These are phyloP conservation scores for Wolfiporia cocos DNA, from an alignment of 1,284 basidiomycete genomes.

Conservation along the genomic window DNA sequence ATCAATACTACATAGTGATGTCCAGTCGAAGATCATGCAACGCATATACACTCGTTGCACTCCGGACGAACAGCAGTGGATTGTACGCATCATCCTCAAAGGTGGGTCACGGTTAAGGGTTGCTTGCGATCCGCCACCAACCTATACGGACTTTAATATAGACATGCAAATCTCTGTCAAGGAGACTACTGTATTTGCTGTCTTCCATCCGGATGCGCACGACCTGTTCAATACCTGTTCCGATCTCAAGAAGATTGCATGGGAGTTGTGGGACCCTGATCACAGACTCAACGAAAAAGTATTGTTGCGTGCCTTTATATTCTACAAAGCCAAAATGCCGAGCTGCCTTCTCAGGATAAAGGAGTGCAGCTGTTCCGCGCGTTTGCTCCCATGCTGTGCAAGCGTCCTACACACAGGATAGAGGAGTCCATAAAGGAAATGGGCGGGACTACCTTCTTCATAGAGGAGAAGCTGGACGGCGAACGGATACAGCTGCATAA, in stretches of 20 bases:
- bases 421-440: conserved; percentile 83
- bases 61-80: conserved; percentile 85
- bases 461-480: conserved; percentile 95
- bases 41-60: conserved; percentile 75
- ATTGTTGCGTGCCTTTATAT: not conserved
- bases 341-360: conserved; percentile 58
- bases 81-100: conserved; percentile 89
- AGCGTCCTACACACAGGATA: conserved; percentile 73
- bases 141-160: conserved; percentile 19
- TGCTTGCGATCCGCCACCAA: not conserved
- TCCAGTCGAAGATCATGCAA: conserved; percentile 70
- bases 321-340: no score
- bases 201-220: conserved; percentile 88
- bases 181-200: conserved; percentile 82
- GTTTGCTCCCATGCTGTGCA: conserved; percentile 92
- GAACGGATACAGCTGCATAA: conserved; percentile 94
- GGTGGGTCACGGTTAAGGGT: conserved; percentile 40
- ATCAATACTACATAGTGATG: conserved; percentile 54
- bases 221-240: conserved; percentile 93
- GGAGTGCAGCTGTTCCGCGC: conserved; percentile 73
- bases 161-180: conserved; percentile 79
- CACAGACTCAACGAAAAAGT: conserved; percentile 61
- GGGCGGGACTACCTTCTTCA: conserved; percentile 67
- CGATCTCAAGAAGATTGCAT: conserved; percentile 87
- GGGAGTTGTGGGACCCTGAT: conserved; percentile 67